Conservation (phyloP, 2,329 filamentous ascomycete species). For the Lecanicillium sp. region DNA sequence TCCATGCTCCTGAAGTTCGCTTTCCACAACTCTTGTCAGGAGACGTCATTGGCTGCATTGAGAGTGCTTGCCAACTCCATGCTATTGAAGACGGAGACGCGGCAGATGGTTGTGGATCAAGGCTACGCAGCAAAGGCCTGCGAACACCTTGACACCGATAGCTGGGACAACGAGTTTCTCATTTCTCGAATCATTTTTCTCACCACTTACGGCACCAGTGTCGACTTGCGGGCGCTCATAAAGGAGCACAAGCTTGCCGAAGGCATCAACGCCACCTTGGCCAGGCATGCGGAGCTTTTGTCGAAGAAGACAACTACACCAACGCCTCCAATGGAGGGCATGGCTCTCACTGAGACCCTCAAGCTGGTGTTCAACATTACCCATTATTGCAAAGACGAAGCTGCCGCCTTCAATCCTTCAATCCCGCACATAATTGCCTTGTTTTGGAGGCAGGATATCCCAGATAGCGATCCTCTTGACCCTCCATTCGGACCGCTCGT, state of each 20-base stretch:
- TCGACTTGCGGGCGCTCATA: conserved; percentile 40
- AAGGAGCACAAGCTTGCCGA: conserved; percentile 35
- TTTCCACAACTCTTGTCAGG: conserved; percentile 56
- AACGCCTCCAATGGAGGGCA: conserved; percentile 57
- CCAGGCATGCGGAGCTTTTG: conserved; percentile 53
- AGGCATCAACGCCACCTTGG: conserved; percentile 61
- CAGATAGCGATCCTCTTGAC: conserved; percentile 60
- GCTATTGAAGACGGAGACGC: conserved; percentile 44
- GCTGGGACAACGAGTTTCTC: conserved; percentile 80
- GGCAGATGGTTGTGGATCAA: conserved; percentile 29
- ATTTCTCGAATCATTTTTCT: conserved; percentile 37
- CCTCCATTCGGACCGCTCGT: conserved; percentile 64
- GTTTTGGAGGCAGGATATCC: conserved; percentile 50
- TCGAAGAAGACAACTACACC: conserved; percentile 22
- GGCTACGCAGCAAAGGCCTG: conserved; percentile 57
- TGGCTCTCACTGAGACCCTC: conserved; percentile 76
- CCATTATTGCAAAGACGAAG: conserved; percentile 59
- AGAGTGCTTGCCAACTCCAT: conserved; percentile 75
- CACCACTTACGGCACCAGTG: conserved; percentile 41
- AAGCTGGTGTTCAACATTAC: conserved; percentile 88
- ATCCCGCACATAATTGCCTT: conserved; percentile 65
- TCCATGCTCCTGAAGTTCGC: conserved; percentile 64
- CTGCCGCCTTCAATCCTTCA: conserved; percentile 55
- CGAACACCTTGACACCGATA: conserved; percentile 63
- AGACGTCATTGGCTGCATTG: conserved; percentile 66